Conservation (phyloP, 495 filamentous ascomycete species). For the Penicillium coprophilum region DNA sequence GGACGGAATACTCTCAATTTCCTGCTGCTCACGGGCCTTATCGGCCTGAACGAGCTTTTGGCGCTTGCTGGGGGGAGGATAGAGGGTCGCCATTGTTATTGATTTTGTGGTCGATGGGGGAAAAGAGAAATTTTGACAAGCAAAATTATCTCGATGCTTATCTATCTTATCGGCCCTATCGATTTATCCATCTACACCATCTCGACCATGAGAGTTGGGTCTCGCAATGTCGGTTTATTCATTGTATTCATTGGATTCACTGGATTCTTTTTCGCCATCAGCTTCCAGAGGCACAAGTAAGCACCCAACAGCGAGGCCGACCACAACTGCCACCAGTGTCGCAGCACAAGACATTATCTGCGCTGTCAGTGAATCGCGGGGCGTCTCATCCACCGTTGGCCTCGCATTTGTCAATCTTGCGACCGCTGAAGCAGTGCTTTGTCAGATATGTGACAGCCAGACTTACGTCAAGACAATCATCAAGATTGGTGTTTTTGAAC, state of each 20-base stretch:
- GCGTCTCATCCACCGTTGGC: constrained; percentile 82
- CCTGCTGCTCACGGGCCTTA: constrained; percentile 70
- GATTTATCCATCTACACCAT: constrained; percentile 4
- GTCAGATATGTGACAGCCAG: constrained; percentile 87
- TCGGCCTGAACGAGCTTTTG: constrained; percentile 76
- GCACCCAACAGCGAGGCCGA: constrained; percentile 50
- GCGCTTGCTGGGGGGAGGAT: constrained; percentile 88
- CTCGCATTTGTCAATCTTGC: constrained; percentile 85
- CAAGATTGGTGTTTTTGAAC: constrained; percentile 77
- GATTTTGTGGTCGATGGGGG: constrained; percentile 11
- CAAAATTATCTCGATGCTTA: constrained; percentile 13
- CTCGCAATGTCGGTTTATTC: constrained; percentile 9
- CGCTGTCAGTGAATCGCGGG: constrained; percentile 85
- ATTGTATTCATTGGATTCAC: not conserved
- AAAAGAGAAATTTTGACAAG: constrained; percentile 26
- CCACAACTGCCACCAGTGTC: constrained; percentile 64
- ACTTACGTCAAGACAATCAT: constrained; percentile 81
- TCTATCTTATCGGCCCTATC: constrained; percentile 17
- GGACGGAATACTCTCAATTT: constrained; percentile 67
- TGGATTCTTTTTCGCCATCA: constrained; percentile 27
- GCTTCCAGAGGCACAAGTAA: constrained; percentile 37
- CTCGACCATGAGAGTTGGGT: not conserved
- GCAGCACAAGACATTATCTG: constrained; percentile 79
- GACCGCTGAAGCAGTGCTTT: constrained; percentile 78
- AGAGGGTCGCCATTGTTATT: constrained; percentile 74